Evolutionary conservation across 2,329 filamentous ascomycete genomes (phyloP), one percentile per base, ranked within the genome.

Genomic region (Aspergillus sp.): DNA sequence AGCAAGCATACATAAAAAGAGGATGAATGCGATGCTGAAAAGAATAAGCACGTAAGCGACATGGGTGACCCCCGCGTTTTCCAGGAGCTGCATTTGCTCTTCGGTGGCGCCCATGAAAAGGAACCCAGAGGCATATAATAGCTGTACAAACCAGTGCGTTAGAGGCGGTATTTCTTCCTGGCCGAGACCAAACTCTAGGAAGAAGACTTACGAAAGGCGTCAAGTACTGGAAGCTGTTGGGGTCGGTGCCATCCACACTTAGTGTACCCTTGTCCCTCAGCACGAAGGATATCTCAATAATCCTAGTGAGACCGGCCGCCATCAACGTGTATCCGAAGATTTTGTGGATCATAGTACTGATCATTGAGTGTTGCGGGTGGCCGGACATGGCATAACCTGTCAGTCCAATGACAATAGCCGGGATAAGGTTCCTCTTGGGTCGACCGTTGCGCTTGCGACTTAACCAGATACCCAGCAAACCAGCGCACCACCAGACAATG

Each of bases 51-150:
- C 86, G 73, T 98, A 99, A 5, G 93, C 89, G 43, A 98, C 90
- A 69, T 96, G 91, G 25, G 92, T 92, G 68, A 98, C 87, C 58
- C 87, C 83, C 0, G 90, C 89, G 40, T 85, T 80, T 41, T 85
- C 82, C 5, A 98, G 81, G 2, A 97, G 80, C 21, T 81, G 70
- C 90, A 98, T 96, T 76, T 98, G 95, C 77, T 99, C 93, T 73
- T 98, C 95, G 0, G 92, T 98, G 15, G 95, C 93, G 33, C 91
- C 90, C 92, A 98, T 96, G 79, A 99, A 99, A 41, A 99, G 82
- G 77, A 98, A 96, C 1, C 95, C 95, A 3, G 93, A 90, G 6
- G 93, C 92, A 69, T 90, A 96, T 27, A 99, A 84, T 41, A 98
- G 83, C 92, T 96, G 68, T 6, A 43, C 62, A 6, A 59, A 11